phyloP scores from a whole-genome alignment of 1,139 yeast species.

The Sugiyamaella japonica region DNA sequence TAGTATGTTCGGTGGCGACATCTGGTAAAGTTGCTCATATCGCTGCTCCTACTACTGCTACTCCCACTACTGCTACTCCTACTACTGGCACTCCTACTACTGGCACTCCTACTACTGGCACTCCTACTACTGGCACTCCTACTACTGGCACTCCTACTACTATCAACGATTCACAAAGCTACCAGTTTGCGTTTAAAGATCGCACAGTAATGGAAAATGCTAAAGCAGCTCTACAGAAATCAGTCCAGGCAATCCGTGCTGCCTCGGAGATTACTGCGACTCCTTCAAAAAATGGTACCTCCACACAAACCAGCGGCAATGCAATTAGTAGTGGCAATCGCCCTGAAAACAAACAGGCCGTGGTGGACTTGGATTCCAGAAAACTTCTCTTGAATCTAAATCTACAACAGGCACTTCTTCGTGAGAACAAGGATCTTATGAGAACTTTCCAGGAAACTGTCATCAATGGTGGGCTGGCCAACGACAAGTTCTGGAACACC shows the following conservation, averaged over 20 bases:
- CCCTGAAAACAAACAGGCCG: constrained; percentile 22
- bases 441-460: constrained; percentile 86
- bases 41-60: neutral
- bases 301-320: neutral
- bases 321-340: constrained; percentile 1
- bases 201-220: constrained; percentile 75
- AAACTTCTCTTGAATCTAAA: constrained; percentile 65
- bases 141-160: neutral
- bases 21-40: neutral
- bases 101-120: neutral
- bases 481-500: constrained; percentile 85
- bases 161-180: constrained; percentile 36
- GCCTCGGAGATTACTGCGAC: neutral
- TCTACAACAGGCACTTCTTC: constrained; percentile 73
- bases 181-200: constrained; percentile 62
- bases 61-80: neutral
- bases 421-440: constrained; percentile 69
- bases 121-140: neutral
- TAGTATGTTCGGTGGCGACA: constrained; percentile 34
- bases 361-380: constrained; percentile 38
- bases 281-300: constrained; percentile 1
- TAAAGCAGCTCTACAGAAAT: constrained; percentile 66
- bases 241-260: constrained; percentile 43
- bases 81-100: no score
- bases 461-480: constrained; percentile 71